Percentiles rank a stretch among this genome's conserved stretches.
phyloP scores from a whole-genome alignment of 371 early-diverging fungal species.

The Syncephalastrum contaminatum region DNA sequence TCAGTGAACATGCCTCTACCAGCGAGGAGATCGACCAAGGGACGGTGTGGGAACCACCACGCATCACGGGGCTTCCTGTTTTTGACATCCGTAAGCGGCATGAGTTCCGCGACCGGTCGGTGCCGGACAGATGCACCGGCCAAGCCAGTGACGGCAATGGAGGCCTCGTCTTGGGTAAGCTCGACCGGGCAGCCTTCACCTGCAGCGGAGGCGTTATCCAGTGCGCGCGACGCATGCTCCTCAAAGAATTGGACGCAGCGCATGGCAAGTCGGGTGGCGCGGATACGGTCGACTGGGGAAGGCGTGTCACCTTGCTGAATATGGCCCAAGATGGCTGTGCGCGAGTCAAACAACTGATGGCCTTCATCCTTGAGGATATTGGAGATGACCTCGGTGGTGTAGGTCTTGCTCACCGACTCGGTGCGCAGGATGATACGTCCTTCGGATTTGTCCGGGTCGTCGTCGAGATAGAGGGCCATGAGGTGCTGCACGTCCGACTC shows the following conservation, averaged over 20 bases:
- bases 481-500: constrained; percentile 85
- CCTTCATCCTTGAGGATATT: constrained; percentile 92
- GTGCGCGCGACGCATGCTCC: constrained; percentile 33
- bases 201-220: constrained; percentile 20
- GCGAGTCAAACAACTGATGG: constrained; percentile 85
- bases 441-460: constrained; percentile 55
- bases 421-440: constrained; percentile 62
- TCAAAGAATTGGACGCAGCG: constrained; percentile 65
- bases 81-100: constrained; percentile 75
- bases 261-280: constrained; percentile 86
- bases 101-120: constrained; percentile 68
- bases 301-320: constrained; percentile 98
- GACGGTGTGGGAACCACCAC: constrained; percentile 80
- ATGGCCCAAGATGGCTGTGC: constrained; percentile 94
- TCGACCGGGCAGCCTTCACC: constrained; percentile 49
- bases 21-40: constrained; percentile 42
- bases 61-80: constrained; percentile 66
- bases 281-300: constrained; percentile 94
- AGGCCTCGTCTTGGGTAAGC: constrained; percentile 57
- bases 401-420: constrained; percentile 81
- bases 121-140: constrained; percentile 73
- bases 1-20: constrained; percentile 38
- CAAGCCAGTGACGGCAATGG: constrained; percentile 85
- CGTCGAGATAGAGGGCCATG: constrained; percentile 71
- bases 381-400: constrained; percentile 93